Evolutionary conservation across 768 basidiomycete genomes (phyloP).

Genomic region (Boletus subcaerulescens): DNA sequence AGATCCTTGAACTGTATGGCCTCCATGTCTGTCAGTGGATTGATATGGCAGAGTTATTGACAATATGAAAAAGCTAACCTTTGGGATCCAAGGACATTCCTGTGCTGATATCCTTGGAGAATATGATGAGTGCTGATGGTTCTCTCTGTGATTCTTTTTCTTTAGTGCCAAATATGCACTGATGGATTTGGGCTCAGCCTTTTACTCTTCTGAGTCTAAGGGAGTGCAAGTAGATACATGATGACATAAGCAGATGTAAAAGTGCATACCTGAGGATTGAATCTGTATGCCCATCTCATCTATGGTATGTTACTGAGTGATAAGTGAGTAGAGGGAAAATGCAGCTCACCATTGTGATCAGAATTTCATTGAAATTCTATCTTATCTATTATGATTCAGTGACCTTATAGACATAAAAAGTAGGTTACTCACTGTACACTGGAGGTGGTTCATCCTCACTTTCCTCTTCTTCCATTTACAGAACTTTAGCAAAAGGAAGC

Average conservation of each 20-base stretch:
- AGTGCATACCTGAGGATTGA: no score
- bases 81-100: background rate
- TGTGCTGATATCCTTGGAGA: no score
- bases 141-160: background rate
- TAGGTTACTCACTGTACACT: background rate
- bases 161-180: background rate
- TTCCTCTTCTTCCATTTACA: background rate
- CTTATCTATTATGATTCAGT: no score
- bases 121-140: background rate
- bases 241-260: background rate
- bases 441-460: background rate
- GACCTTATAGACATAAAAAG: background rate
- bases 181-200: background rate
- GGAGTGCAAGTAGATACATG: background rate
- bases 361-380: background rate
- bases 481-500: no score
- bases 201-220: no score
- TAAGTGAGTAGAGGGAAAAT: no score
- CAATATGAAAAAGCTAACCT: background rate
- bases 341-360: no score
- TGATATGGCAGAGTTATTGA: no score
- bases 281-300: no score
- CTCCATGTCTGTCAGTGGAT: no score
- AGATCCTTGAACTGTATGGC: background rate
- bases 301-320: no score